These are phyloP conservation scores for Penicillium taxi DNA, from an alignment of 495 filamentous ascomycete genomes.

Conservation along the genomic window DNA sequence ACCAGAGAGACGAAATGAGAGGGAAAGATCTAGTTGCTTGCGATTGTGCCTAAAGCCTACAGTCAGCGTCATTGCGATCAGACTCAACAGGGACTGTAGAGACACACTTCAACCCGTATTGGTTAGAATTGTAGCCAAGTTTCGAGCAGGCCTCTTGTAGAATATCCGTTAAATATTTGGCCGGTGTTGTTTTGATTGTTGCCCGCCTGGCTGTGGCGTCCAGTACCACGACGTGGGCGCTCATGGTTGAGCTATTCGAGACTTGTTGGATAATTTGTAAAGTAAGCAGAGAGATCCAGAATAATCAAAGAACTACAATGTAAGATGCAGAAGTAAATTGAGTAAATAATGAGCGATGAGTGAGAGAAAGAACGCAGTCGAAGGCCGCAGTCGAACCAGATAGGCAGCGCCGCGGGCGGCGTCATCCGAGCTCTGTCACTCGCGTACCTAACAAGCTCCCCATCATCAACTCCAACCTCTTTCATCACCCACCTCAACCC, in stretches of 20 bases:
- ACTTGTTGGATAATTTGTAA: neutral
- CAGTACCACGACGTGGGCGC: conserved; percentile 82
- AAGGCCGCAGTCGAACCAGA: conserved; percentile 18
- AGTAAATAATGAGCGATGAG: conserved; percentile 1
- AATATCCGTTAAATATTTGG: conserved; percentile 72
- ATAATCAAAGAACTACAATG: neutral
- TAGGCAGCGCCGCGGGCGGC: conserved; percentile 38
- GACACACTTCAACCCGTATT: conserved; percentile 72
- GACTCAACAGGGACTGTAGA: neutral
- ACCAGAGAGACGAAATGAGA: conserved; percentile 77
- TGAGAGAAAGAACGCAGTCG: conserved; percentile 21
- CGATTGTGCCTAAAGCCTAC: conserved; percentile 56
- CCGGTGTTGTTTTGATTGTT: conserved; percentile 75
- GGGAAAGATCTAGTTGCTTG: conserved; percentile 75
- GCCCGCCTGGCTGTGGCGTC: conserved; percentile 63
- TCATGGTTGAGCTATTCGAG: conserved; percentile 45
- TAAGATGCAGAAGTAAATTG: neutral
- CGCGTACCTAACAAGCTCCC: conserved; percentile 28
- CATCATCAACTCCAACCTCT: conserved; percentile 24
- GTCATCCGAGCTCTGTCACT: conserved; percentile 42
- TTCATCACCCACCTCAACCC: conserved; percentile 17
- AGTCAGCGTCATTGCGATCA: conserved; percentile 4
- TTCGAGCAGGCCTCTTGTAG: conserved; percentile 79
- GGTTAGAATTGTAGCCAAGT: conserved; percentile 59
- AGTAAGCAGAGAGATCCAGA: neutral